Percentiles rank a stretch among this genome's conserved stretches.
Evolutionary conservation across 108 stramenopile genomes (phyloP).

Genomic region (Parietichytrium sp.): DNA sequence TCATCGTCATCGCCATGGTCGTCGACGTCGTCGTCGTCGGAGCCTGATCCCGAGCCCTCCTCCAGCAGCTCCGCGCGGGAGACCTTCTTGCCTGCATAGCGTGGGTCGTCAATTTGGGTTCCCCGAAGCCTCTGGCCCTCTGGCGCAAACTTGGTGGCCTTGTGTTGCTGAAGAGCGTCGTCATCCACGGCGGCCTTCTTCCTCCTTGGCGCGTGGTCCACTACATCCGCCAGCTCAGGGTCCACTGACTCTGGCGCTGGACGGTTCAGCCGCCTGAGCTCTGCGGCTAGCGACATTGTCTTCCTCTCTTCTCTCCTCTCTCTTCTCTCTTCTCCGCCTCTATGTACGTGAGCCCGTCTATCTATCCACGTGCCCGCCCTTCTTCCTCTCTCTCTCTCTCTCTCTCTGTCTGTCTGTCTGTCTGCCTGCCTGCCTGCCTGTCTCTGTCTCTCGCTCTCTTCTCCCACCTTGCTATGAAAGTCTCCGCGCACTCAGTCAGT

Average conservation of each 20-base stretch:
- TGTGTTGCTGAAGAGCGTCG: not conserved
- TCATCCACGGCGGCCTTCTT: not conserved
- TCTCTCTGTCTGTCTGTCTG: not conserved
- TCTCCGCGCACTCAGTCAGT: no score
- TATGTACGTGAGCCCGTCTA: no score
- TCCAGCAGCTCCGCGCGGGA: not conserved
- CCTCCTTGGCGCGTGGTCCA: not conserved
- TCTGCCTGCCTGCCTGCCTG: no score
- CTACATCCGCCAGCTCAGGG: constrained; percentile 3
- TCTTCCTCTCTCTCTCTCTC: not conserved
- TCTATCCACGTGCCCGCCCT: not conserved
- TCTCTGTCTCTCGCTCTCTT: no score
- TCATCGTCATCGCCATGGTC: not conserved
- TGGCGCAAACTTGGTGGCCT: not conserved
- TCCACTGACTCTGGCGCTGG: constrained; percentile 22
- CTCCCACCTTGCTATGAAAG: no score
- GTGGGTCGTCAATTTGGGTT: not conserved
- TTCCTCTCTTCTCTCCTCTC: no score
- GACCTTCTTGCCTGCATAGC: not conserved
- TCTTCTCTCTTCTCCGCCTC: no score
- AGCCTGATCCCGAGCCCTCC: not conserved
- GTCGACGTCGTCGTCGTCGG: not conserved
- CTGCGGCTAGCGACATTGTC: constrained; percentile 9
- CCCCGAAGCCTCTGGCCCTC: constrained; percentile 21
- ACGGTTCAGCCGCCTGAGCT: not conserved